phyloP scores from a whole-genome alignment of 805 yeast genomes.

The Cyberlindnera euphorbiae region DNA sequence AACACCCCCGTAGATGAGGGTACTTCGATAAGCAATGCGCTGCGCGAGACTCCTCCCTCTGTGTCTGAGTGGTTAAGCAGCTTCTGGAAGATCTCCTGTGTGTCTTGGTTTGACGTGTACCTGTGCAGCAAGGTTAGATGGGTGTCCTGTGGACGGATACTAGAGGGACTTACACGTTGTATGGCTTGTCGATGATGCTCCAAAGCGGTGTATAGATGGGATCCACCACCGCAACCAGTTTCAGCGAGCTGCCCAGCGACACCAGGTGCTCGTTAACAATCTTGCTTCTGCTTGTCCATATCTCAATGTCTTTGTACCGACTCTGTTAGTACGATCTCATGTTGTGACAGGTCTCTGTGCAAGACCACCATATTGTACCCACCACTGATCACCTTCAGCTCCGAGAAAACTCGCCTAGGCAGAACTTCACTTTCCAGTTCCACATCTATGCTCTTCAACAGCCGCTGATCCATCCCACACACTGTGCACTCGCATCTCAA shows the following conservation, averaged over 20 bases:
- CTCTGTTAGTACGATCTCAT: not conserved
- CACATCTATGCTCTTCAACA: slow-evolving; percentile 11
- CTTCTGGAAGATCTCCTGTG: slow-evolving; percentile 12
- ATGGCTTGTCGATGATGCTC: slow-evolving; percentile 26
- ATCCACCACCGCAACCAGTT: slow-evolving; percentile 18
- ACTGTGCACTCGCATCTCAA: too few species aligned
- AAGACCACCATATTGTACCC: slow-evolving; percentile 1
- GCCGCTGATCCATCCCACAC: slow-evolving; percentile 16
- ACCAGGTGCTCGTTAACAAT: slow-evolving; percentile 19
- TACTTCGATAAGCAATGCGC: slow-evolving; percentile 16
- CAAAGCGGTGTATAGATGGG: slow-evolving; percentile 22
- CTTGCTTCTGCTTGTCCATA: slow-evolving; percentile 25
- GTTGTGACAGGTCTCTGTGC: too few species aligned
- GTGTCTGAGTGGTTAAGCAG: slow-evolving; percentile 17
- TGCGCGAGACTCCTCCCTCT: slow-evolving; percentile 6
- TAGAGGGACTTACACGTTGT: slow-evolving; percentile 25
- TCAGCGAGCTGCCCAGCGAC: slow-evolving; percentile 4
- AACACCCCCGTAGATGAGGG: slow-evolving; percentile 3
- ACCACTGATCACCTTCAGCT: slow-evolving; percentile 2
- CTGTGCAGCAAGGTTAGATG: slow-evolving; percentile 10
- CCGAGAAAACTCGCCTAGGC: not conserved
- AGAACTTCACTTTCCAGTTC: not conserved
- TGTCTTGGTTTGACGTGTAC: slow-evolving; percentile 15
- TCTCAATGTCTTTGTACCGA: slow-evolving; percentile 17
- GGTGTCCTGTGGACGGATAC: too few species aligned